Base-by-base conservation (phyloP, 306 rosid species). In the Trifolium subterraneum region DNA sequence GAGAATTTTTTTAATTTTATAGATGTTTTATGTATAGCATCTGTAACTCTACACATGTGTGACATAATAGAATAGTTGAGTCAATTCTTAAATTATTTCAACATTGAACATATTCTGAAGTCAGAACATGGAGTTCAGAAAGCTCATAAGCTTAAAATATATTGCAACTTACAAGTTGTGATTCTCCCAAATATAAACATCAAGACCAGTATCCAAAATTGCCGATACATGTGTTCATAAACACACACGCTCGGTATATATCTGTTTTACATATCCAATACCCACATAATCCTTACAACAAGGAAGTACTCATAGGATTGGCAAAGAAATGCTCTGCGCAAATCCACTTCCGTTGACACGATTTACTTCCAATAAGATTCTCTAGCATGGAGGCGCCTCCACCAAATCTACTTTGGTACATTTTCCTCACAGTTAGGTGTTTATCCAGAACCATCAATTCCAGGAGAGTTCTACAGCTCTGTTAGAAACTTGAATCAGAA, bases 381-480 rank as follows among this genome's bases (percentile, higher is more conserved):
- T 83, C 82, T 25, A 94, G 87, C 70, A 87, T 23, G 22, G 89
- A 70, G 63, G 96, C 90, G 7, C 81, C 67, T 9, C 77, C 88
- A 22, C 39, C 69, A 64, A 79, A 84, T 22, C 33, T 80, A 42
- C 56, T 75, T 78, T 92, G 96, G 68, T 79, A 87, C 89, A 94
- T 90, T 86, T 90, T 94, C 93, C 82, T 88, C 77, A 85, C 88
- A 36, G 12, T 54, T 20, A 94, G 81, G 83, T 90, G 93, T 64
- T 84, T 85, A 71, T 92, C 97, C 72, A 94, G 66, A 69, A 85
- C 61, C 99, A 94, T 90, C 88, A 88, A 56, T 80, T 91, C 96
- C 85, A 94, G 76, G 68, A 90, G 80, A 62, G 75, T 87, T 87
- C 84, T 87, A 76, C 96, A 92, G 84, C 87, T 94, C 99, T 92